Evolutionary conservation across 176 grass and related monocot genomes (phyloP).

Genomic region (Oryza glaberrima): DNA sequence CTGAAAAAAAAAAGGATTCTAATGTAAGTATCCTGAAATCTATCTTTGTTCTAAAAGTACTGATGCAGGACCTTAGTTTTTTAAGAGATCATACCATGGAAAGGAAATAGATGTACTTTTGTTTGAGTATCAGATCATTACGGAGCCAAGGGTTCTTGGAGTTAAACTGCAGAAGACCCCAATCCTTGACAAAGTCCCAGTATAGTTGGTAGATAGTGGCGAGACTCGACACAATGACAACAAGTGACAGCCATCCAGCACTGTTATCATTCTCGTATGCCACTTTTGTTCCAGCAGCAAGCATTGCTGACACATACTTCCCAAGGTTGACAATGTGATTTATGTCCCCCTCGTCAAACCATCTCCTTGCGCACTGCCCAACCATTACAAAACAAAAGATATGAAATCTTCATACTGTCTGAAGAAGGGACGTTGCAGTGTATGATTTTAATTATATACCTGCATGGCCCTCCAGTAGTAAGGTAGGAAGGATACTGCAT

Average conservation of each 20-base stretch:
- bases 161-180: constrained; percentile 83
- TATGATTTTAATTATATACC: constrained; percentile 46
- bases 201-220: constrained; percentile 96
- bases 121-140: constrained; percentile 83
- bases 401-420: constrained; percentile 22
- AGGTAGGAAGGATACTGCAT: constrained; percentile 94
- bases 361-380: constrained; percentile 90
- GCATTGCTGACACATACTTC: constrained; percentile 97
- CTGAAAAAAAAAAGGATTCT: constrained; percentile 55
- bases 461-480: constrained; percentile 99
- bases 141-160: constrained; percentile 92
- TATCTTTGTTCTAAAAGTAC: constrained; percentile 20
- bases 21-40: constrained; percentile 39
- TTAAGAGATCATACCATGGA: constrained; percentile 73
- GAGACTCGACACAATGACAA: constrained; percentile 69
- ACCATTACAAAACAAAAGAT: constrained; percentile 16
- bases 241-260: constrained; percentile 66
- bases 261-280: constrained; percentile 85
- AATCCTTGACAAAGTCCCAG: constrained; percentile 99
- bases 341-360: constrained; percentile 96
- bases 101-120: constrained; percentile 90
- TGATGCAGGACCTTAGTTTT: constrained; percentile 22
- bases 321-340: constrained; percentile 89
- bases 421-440: constrained; percentile 15
- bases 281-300: constrained; percentile 86